Evolutionary conservation across 169 alveolate species (phyloP).

Genomic region (Perkinsus chesapeaki): DNA sequence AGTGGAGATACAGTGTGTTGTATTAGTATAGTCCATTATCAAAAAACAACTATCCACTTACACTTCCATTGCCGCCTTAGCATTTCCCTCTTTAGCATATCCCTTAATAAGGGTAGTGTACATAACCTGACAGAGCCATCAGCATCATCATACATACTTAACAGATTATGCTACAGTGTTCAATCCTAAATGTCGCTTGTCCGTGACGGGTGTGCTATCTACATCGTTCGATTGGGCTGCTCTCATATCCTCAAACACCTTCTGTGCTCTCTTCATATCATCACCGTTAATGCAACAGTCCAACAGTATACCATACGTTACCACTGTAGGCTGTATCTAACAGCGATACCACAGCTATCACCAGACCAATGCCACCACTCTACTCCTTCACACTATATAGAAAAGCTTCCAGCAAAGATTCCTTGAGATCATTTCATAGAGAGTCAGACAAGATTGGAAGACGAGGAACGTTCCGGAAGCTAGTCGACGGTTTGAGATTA

Average conservation of each 20-base stretch:
- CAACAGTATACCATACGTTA: neutral
- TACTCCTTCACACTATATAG: no score
- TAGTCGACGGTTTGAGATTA: no score
- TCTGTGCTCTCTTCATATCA: neutral
- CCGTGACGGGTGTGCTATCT: neutral
- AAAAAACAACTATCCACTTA: neutral
- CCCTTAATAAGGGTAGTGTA: neutral
- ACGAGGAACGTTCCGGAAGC: no score
- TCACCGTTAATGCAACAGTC: neutral
- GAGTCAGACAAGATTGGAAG: no score
- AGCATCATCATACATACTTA: neutral
- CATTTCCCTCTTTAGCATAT: neutral
- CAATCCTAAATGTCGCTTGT: neutral
- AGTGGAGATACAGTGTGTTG: no score
- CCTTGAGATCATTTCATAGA: no score
- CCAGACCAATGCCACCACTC: neutral
- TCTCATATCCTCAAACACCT: neutral
- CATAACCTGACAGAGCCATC: neutral
- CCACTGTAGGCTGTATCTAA: neutral
- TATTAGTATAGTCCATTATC: no score
- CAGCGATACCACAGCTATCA: neutral
- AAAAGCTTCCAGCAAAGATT: no score
- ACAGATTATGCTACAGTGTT: neutral
- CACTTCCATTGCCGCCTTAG: neutral
- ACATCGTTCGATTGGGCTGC: neutral